A percentile compares a stretch with the other conserved stretches of the same genome.
These are phyloP conservation scores for Epichloe brachyelytri DNA, from an alignment of 2,329 filamentous ascomycete species.

Conservation along the genomic window DNA sequence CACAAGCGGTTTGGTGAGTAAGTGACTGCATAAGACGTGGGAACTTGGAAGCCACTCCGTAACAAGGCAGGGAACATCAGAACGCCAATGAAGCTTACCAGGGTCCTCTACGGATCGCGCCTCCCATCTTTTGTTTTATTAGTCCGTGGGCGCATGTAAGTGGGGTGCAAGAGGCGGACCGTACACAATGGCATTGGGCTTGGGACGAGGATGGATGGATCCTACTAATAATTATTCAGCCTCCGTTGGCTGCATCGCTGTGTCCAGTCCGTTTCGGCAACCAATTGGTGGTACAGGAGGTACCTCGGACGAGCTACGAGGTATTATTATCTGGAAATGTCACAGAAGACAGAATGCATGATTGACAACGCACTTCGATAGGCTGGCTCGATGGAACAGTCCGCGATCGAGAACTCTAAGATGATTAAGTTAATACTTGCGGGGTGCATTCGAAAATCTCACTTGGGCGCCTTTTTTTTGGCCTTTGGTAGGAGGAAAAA, in stretches of 20 bases:
- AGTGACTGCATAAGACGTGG: neutral
- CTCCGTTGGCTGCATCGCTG: neutral
- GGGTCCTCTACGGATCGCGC: constrained; percentile 1
- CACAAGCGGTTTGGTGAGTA: neutral
- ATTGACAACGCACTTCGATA: too few species aligned
- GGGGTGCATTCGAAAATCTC: too few species aligned
- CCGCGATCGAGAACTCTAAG: too few species aligned
- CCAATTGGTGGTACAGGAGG: neutral
- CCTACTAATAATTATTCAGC: neutral
- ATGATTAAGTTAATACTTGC: too few species aligned
- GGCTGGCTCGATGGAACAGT: too few species aligned
- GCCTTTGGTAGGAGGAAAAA: neutral
- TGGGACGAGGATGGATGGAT: neutral
- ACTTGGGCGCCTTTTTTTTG: too few species aligned
- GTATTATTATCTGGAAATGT: neutral
- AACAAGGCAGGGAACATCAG: neutral
- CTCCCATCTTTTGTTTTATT: neutral
- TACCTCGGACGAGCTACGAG: neutral
- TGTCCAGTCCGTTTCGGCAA: neutral
- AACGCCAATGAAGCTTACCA: constrained; percentile 5
- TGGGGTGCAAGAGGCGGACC: constrained; percentile 3
- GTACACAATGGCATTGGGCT: neutral
- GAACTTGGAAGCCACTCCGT: neutral
- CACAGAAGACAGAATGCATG: too few species aligned
- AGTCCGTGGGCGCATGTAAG: neutral